These are phyloP conservation scores for Hymenoscyphus salicellus DNA, from an alignment of 2,329 filamentous ascomycete genomes.

Conservation along the genomic window DNA sequence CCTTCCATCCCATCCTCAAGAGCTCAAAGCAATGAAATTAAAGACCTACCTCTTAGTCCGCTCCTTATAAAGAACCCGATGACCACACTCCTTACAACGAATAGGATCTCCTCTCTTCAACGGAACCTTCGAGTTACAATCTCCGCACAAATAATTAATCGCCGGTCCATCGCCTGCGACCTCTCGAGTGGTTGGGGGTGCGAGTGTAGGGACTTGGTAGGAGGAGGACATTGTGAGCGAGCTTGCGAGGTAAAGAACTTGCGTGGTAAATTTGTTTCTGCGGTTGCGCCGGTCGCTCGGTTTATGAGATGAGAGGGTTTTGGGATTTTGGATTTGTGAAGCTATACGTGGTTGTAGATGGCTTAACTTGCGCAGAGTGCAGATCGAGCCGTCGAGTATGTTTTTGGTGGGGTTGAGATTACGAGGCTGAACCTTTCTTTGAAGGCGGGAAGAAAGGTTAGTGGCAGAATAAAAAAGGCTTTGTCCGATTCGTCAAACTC, in stretches of 20 bases:
- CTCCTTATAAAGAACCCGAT: constrained; percentile 96
- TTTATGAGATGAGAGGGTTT: neutral
- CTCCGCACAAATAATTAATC: constrained; percentile 74
- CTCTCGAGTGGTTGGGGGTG: constrained; percentile 38
- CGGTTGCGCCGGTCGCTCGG: neutral
- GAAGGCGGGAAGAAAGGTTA: neutral
- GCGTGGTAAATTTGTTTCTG: neutral
- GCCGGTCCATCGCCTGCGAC: constrained; percentile 47
- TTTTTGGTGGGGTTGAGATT: neutral
- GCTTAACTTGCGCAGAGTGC: neutral
- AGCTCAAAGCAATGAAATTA: neutral
- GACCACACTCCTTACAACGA: constrained; percentile 87
- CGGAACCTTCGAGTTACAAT: constrained; percentile 75
- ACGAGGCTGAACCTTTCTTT: constrained; percentile 1
- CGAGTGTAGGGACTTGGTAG: constrained; percentile 66
- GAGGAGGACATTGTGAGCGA: constrained; percentile 53
- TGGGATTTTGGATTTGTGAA: neutral
- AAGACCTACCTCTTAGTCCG: constrained; percentile 79
- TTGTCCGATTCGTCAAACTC: neutral
- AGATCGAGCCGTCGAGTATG: neutral
- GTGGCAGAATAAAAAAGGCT: neutral
- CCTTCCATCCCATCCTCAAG: constrained; percentile 35
- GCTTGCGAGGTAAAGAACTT: neutral
- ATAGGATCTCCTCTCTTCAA: constrained; percentile 78
- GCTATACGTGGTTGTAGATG: neutral